These are phyloP conservation scores for Heterobasidion occidentale DNA, from an alignment of 1,284 basidiomycete species.

Conservation along the genomic window DNA sequence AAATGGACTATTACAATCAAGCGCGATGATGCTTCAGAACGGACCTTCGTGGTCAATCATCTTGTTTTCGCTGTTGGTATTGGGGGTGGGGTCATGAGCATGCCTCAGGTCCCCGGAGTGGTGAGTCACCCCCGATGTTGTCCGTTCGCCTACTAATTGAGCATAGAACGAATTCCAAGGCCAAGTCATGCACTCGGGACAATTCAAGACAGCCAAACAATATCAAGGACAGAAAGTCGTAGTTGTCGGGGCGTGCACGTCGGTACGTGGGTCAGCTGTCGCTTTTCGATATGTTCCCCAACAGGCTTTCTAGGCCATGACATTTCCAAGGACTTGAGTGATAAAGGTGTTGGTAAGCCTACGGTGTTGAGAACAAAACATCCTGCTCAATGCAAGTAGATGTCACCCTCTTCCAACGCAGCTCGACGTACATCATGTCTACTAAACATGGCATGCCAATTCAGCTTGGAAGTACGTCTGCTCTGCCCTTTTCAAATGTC, in stretches of 20 bases:
- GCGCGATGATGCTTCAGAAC: slow-evolving; percentile 30
- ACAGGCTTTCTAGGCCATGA: slow-evolving; percentile 22
- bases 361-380: background rate
- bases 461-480: slow-evolving; percentile 23
- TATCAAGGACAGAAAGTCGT: slow-evolving; percentile 38
- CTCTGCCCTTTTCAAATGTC: background rate
- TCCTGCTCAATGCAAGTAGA: slow-evolving; percentile 22
- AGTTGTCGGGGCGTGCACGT: slow-evolving; percentile 44
- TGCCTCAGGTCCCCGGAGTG: slow-evolving; percentile 39
- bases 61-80: slow-evolving; percentile 57
- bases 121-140: slow-evolving; percentile 9
- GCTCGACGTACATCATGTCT: slow-evolving; percentile 55
- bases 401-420: slow-evolving; percentile 57
- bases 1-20: slow-evolving; percentile 49
- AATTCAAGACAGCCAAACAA: slow-evolving; percentile 29
- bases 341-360: slow-evolving; percentile 33
- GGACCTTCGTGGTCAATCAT: slow-evolving; percentile 46
- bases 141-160: background rate
- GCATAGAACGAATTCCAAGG: slow-evolving; percentile 36
- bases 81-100: slow-evolving; percentile 39
- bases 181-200: slow-evolving; percentile 32
- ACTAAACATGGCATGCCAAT: slow-evolving; percentile 34
- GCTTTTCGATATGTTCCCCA: background rate
- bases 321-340: slow-evolving; percentile 35
- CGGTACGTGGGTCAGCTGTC: slow-evolving; percentile 19